Percentiles rank a stretch among this genome's conserved stretches.
Conservation (phyloP, 345 rosid genomes). For the Dipteronia sinensis region DNA sequence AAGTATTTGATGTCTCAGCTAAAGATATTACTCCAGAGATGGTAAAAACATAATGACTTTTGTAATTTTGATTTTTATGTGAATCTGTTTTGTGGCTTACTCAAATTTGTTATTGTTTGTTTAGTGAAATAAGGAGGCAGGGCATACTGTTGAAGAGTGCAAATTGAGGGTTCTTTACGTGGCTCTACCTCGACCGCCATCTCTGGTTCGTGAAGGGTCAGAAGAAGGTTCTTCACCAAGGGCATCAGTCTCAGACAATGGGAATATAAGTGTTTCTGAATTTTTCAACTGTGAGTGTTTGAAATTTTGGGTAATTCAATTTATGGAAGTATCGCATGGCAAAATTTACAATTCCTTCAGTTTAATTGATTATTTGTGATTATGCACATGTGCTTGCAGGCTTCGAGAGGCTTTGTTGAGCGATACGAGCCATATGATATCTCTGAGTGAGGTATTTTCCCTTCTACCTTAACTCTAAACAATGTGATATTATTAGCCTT, state of each 20-base stretch:
- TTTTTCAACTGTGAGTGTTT: constrained; percentile 56
- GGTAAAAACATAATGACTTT: constrained; percentile 35
- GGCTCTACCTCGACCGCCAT: constrained; percentile 76
- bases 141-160: constrained; percentile 65
- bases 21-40: constrained; percentile 74
- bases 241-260: constrained; percentile 65
- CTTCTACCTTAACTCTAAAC: not conserved
- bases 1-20: constrained; percentile 52
- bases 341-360: not conserved
- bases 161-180: constrained; percentile 80
- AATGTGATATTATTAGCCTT: not conserved
- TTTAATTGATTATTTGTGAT: constrained; percentile 5
- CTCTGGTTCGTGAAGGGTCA: constrained; percentile 75
- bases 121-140: constrained; percentile 69
- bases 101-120: too few relatives aligned
- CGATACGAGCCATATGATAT: constrained; percentile 49
- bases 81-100: constrained; percentile 15
- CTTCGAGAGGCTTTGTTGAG: constrained; percentile 46
- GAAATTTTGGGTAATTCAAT: not conserved
- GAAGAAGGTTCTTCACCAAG: constrained; percentile 86
- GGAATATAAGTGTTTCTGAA: constrained; percentile 48
- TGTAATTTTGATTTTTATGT: not conserved
- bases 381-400: constrained; percentile 37
- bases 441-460: constrained; percentile 64
- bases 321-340: not conserved